phyloP scores from a whole-genome alignment of 2,329 filamentous ascomycete genomes.

The Colletotrichum euphorbiae region DNA sequence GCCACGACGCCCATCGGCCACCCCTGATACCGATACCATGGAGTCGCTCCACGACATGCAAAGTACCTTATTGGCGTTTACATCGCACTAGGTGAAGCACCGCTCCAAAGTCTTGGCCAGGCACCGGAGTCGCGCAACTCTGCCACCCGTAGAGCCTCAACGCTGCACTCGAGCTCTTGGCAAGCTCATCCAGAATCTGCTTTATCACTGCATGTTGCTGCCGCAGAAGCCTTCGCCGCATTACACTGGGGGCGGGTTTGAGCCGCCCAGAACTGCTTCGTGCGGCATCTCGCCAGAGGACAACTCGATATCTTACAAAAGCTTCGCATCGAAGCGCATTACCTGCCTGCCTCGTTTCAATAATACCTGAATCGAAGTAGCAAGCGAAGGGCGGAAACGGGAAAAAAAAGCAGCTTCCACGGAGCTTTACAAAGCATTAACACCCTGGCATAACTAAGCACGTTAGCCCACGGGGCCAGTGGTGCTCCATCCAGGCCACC shows the following conservation, averaged over 20 bases:
- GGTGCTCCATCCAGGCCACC: too few relatives aligned
- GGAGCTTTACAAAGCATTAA: background rate
- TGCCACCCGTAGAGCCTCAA: constrained; percentile 26
- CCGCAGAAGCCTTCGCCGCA: background rate
- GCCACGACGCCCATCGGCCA: constrained; percentile 21
- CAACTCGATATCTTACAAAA: background rate
- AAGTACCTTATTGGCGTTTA: background rate
- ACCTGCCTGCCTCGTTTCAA: constrained; percentile 21
- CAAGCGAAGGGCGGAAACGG: constrained; percentile 15
- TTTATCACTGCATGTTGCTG: constrained; percentile 7
- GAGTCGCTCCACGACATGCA: background rate
- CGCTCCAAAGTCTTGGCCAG: constrained; percentile 26
- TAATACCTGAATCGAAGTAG: background rate
- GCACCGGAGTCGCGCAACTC: constrained; percentile 5
- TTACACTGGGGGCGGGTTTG: background rate
- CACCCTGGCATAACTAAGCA: background rate
- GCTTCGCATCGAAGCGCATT: constrained; percentile 1
- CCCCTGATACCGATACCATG: constrained; percentile 12
- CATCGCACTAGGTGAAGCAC: background rate
- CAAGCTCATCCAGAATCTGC: constrained; percentile 1
- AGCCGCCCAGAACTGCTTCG: background rate
- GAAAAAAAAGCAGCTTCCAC: constrained; percentile 29
- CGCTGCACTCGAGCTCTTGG: constrained; percentile 17
- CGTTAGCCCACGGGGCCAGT: background rate
- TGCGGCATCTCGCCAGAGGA: background rate